These are phyloP conservation scores for Aspergillus nanangensis DNA, from an alignment of 495 filamentous ascomycete genomes.

Conservation along the genomic window DNA sequence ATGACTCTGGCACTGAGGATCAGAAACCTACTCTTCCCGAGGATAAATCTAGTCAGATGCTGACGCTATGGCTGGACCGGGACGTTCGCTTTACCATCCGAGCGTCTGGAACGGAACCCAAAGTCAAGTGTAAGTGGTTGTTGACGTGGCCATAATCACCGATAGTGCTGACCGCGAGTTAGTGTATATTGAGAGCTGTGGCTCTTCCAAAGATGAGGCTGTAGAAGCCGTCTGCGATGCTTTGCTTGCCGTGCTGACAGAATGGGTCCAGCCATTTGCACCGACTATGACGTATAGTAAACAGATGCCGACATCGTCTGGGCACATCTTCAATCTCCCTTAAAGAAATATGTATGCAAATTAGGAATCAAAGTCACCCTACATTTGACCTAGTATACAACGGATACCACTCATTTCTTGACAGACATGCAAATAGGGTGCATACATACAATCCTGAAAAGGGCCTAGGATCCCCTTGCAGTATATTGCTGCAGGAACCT, in stretches of 20 bases:
- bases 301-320: slow-evolving; percentile 38
- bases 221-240: slow-evolving; percentile 49
- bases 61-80: slow-evolving; percentile 60
- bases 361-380: too few relatives aligned
- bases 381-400: too few relatives aligned
- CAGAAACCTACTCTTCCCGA: slow-evolving; percentile 54
- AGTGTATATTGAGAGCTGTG: slow-evolving; percentile 57
- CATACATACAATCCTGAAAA: too few relatives aligned
- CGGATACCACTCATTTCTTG: too few relatives aligned
- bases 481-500: too few relatives aligned
- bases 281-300: slow-evolving; percentile 36
- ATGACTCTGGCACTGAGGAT: slow-evolving; percentile 54
- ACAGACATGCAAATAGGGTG: too few relatives aligned
- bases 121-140: slow-evolving; percentile 51
- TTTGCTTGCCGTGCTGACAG: slow-evolving; percentile 43
- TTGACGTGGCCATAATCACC: neutral
- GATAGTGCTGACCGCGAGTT: neutral
- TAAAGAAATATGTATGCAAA: too few relatives aligned
- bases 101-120: slow-evolving; percentile 68
- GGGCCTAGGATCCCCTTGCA: too few relatives aligned
- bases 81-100: slow-evolving; percentile 62
- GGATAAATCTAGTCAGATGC: slow-evolving; percentile 61
- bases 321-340: slow-evolving; percentile 26
- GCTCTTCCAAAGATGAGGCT: slow-evolving; percentile 41
- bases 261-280: slow-evolving; percentile 53